phyloP scores from a whole-genome alignment of 192 early-diverging fungal genomes.

The Coemansia sp. region DNA sequence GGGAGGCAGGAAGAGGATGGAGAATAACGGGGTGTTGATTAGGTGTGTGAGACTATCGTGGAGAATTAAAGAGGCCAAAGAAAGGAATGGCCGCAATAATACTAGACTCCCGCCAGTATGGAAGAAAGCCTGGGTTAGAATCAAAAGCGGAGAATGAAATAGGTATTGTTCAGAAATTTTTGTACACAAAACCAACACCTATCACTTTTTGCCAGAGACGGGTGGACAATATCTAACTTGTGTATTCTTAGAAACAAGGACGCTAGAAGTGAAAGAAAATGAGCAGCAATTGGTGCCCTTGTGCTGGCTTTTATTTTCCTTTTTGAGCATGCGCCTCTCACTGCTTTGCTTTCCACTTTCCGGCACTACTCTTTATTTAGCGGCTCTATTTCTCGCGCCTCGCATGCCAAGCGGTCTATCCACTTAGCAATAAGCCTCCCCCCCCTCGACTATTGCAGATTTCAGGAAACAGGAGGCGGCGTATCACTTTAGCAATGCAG shows the following conservation, averaged over 20 bases:
- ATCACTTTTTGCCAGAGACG: background rate
- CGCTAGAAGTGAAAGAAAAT: background rate
- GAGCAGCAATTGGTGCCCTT: background rate
- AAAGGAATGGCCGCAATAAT: conserved; percentile 6
- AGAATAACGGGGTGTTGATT: background rate
- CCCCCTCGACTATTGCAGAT: background rate
- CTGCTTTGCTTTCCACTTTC: background rate
- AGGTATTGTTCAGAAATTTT: background rate
- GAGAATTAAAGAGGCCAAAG: conserved; percentile 6
- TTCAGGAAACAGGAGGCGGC: background rate
- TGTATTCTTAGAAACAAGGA: background rate
- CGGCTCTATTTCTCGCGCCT: background rate
- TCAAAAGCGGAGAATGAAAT: conserved; percentile 3
- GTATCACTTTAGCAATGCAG: background rate
- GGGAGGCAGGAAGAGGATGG: background rate
- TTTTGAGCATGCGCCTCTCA: background rate
- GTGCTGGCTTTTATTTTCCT: background rate
- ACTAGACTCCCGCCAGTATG: conserved; percentile 2
- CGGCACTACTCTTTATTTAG: background rate
- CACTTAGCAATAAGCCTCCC: background rate
- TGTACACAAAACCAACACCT: background rate
- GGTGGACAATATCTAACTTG: background rate
- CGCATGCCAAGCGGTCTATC: conserved; percentile 1
- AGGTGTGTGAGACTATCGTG: conserved; percentile 6
- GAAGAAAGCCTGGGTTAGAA: conserved; percentile 3